Evolutionary conservation across 305 asterid genomes (phyloP).

Genomic region (Fraxinus dipetala): DNA sequence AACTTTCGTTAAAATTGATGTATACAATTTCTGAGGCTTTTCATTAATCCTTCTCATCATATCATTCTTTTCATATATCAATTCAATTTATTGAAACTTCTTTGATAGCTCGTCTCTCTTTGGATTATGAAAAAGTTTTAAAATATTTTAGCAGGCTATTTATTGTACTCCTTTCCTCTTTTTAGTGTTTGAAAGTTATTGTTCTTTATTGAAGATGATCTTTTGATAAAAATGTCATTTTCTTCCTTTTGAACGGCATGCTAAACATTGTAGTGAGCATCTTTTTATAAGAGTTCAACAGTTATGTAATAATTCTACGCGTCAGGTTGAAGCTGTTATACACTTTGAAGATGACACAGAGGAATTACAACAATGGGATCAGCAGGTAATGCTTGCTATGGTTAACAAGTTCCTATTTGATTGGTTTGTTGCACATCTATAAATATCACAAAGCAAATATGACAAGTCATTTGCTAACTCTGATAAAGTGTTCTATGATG

Average conservation of each 20-base stretch:
- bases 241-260: not conserved
- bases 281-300: not conserved
- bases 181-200: not conserved
- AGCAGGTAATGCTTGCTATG: constrained; percentile 55
- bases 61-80: not conserved
- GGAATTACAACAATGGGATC: constrained; percentile 98
- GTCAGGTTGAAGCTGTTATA: constrained; percentile 86
- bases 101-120: not conserved
- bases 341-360: constrained; percentile 96
- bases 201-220: constrained; percentile 1
- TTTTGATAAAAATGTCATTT: not conserved
- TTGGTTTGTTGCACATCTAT: not conserved
- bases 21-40: not conserved
- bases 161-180: not conserved
- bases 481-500: not conserved
- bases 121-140: not conserved
- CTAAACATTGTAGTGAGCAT: not conserved
- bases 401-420: not conserved
- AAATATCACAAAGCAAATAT: not conserved
- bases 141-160: not conserved
- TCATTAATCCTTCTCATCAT: not conserved
- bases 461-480: not conserved
- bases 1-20: constrained; percentile 14
- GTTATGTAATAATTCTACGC: constrained; percentile 12
- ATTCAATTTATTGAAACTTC: not conserved